Percentiles rank a stretch among this genome's conserved stretches.
These are phyloP conservation scores for Suhomyces sp. DNA, from an alignment of 805 yeast species.

Conservation along the genomic window DNA sequence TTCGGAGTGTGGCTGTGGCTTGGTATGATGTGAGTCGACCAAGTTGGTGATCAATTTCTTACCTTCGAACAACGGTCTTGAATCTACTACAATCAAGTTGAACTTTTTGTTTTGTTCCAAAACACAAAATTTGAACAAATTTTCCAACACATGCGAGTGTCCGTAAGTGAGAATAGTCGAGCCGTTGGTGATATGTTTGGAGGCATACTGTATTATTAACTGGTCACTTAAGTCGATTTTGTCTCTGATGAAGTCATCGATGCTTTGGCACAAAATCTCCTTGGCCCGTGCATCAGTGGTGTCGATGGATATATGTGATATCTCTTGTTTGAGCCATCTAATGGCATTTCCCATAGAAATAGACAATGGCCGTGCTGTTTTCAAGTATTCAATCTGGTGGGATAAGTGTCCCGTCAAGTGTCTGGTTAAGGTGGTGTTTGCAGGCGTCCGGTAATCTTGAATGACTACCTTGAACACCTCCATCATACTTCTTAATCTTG, in stretches of 20 bases:
- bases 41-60: slow-evolving; percentile 67
- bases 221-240: slow-evolving; percentile 77
- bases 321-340: slow-evolving; percentile 94
- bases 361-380: slow-evolving; percentile 85
- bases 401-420: slow-evolving; percentile 84
- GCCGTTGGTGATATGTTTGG: slow-evolving; percentile 69
- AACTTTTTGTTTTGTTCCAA: slow-evolving; percentile 60
- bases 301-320: slow-evolving; percentile 76
- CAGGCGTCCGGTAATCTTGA: slow-evolving; percentile 77
- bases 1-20: slow-evolving; percentile 13
- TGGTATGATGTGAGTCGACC: slow-evolving; percentile 38
- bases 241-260: slow-evolving; percentile 80
- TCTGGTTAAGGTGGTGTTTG: slow-evolving; percentile 79
- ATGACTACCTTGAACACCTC: slow-evolving; percentile 80
- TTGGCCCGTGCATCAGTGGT: slow-evolving; percentile 68
- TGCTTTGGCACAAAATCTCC: slow-evolving; percentile 55
- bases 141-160: slow-evolving; percentile 77
- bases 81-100: slow-evolving; percentile 83
- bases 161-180: slow-evolving; percentile 86
- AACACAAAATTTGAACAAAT: slow-evolving; percentile 66
- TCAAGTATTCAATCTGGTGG: slow-evolving; percentile 89
- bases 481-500: slow-evolving; percentile 82
- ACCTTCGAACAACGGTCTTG: slow-evolving; percentile 94
- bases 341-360: slow-evolving; percentile 97
- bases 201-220: slow-evolving; percentile 78